These are phyloP conservation scores for Caryopteris hybrid DNA, from an alignment of 305 asterid genomes.

Conservation along the genomic window DNA sequence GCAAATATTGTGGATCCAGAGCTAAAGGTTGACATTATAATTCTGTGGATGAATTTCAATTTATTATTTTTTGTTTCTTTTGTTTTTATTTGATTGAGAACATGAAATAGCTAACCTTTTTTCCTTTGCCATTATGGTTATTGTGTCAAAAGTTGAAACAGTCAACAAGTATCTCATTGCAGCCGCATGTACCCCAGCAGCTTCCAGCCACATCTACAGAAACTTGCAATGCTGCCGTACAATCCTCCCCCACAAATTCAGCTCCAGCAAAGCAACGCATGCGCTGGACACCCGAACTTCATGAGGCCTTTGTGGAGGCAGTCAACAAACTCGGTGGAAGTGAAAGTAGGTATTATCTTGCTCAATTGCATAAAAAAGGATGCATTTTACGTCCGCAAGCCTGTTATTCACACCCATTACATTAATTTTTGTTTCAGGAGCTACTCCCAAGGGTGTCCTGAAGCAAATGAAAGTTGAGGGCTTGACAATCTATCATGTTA, in stretches of 20 bases:
- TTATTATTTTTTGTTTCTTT: constrained; percentile 1
- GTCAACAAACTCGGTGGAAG: constrained; percentile 72
- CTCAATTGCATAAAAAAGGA: constrained; percentile 2
- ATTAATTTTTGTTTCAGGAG: constrained; percentile 46
- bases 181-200: constrained; percentile 34
- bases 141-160: constrained; percentile 18
- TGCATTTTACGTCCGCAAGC: neutral
- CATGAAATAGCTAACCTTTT: constrained; percentile 2
- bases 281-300: constrained; percentile 78
- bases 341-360: constrained; percentile 39
- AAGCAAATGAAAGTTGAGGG: constrained; percentile 86
- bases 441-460: constrained; percentile 97
- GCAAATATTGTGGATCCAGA: constrained; percentile 38
- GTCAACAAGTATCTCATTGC: constrained; percentile 28
- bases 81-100: neutral
- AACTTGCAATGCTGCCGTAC: constrained; percentile 31
- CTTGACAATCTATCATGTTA: constrained; percentile 91
- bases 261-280: constrained; percentile 57
- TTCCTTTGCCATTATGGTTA: constrained; percentile 14
- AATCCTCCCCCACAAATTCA: constrained; percentile 36
- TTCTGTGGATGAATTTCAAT: neutral
- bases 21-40: constrained; percentile 28
- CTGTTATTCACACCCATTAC: constrained; percentile 8
- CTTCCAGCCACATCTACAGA: constrained; percentile 36
- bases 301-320: constrained; percentile 64